Base-by-base conservation (phyloP, 768 basidiomycete genomes). In the Rhizopogon vulgaris region DNA sequence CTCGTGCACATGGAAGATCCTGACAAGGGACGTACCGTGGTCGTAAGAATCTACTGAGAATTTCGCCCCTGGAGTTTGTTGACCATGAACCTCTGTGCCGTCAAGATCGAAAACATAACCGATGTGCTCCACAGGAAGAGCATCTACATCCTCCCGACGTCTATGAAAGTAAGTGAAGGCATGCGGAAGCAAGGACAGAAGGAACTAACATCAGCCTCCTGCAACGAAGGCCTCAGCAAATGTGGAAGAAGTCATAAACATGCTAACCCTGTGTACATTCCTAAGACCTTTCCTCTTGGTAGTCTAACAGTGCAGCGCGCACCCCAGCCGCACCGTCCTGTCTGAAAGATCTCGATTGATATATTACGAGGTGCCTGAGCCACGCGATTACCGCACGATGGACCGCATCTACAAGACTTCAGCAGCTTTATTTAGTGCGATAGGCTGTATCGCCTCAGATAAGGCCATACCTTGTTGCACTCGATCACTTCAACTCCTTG, bases 271-370 rank as follows among this genome's bases (percentile, higher is more conserved):
- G 84, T 78, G 58, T 84, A 88, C 9, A 83, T 68, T 2, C 86
- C 87, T 24, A 88, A 54, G 3, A 87, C 79, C 54, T 80, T 83
- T 4, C 85, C 85, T 43, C 52, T 65, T 18, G 65, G 64, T 0
- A 87, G 56, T 25, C 68, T 58, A 0, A 60, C 56, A 6, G 72
- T 57, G 0, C 79, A 64, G n/a, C 83, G 72, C 3, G 77, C 84
- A 6, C 86, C 85, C 85, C 84, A 88, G 3, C 86, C 86, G 51
- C 76, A 69, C 17, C 68, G 60, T 4, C 49, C 36, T 0, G 85
- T 87, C 56, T 83, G 79, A 73, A 87, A 87, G n/a, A 88, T 64
- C 56, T 86, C 79, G 8, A 88, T 71, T 3, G 77, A 71, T 10
- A 82, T 56, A 41, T 79, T 69, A 25, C 86, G 75, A 6, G 84